Percentiles rank a stretch among this genome's conserved stretches.
phyloP scores from a whole-genome alignment of 1,284 basidiomycete species.

The Ustilago loliicola region DNA sequence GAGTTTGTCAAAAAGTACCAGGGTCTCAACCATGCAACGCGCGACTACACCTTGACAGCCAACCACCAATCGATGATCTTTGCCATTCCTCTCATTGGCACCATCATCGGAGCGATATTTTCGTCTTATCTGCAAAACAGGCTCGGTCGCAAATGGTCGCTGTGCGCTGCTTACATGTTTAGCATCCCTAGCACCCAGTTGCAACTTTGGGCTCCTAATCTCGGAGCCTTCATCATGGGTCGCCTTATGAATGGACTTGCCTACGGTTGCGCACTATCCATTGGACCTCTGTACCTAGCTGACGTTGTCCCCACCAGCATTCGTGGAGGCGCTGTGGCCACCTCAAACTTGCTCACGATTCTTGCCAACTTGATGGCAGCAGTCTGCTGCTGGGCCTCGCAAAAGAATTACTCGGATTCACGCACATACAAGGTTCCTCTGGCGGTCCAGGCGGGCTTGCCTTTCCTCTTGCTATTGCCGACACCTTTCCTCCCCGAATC shows the following conservation, averaged over 20 bases:
- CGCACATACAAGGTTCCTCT: slow-evolving; percentile 55
- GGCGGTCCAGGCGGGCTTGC: slow-evolving; percentile 51
- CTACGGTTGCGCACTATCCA: slow-evolving; percentile 57
- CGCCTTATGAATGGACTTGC: slow-evolving; percentile 58
- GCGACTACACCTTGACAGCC: slow-evolving; percentile 56
- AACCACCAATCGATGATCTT: slow-evolving; percentile 60
- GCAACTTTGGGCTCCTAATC: slow-evolving; percentile 60
- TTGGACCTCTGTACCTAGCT: slow-evolving; percentile 57
- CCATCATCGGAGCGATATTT: slow-evolving; percentile 54
- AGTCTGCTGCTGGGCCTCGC: slow-evolving; percentile 48
- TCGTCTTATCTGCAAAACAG: slow-evolving; percentile 47
- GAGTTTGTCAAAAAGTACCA: slow-evolving; percentile 57
- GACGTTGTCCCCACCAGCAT: slow-evolving; percentile 59
- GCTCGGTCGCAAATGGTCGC: slow-evolving; percentile 58
- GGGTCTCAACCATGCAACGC: slow-evolving; percentile 48
- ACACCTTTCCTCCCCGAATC: slow-evolving; percentile 55
- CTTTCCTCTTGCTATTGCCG: slow-evolving; percentile 44
- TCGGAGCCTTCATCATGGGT: slow-evolving; percentile 58
- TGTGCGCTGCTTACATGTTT: slow-evolving; percentile 54
- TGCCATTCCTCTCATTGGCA: slow-evolving; percentile 57
- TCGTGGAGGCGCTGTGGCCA: slow-evolving; percentile 55
- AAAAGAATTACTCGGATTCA: slow-evolving; percentile 34
- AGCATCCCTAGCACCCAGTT: slow-evolving; percentile 58
- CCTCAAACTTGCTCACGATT: slow-evolving; percentile 59
- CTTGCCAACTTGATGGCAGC: slow-evolving; percentile 53